Base-by-base conservation (phyloP, 306 rosid genomes). In the Quercus bicolor region DNA sequence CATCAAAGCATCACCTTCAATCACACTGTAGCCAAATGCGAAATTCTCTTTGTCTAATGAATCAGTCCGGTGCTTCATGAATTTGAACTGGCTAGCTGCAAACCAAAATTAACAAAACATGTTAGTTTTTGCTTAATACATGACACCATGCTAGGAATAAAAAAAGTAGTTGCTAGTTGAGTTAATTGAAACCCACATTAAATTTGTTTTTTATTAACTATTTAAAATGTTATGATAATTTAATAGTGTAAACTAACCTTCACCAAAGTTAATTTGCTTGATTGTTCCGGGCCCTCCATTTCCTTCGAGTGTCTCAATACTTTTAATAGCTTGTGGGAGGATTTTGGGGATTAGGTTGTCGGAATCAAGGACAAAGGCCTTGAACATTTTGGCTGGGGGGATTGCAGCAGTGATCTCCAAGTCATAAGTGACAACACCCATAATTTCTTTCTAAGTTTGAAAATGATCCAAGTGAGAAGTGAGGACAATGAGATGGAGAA, bases 271-370 rank as follows among this genome's bases (percentile, higher is more conserved):
- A 28, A 85, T 73, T 59, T 83, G 75, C 68, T 75, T 83, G 60
- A 87, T 82, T 74, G 88, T 71, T 83, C 91, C 94, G 8, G 85
- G 82, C 0, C 87, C 90, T 1, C 91, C 90, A 77, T 88, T 53
- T 59, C 89, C 89, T 73, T 85, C 79, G n/a, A 88, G 3, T 29
- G 55, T 66, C 72, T 89, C 88, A 0, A 19, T 24, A 33, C 45
- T 73, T 52, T 76, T 3, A 9, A 79, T n/a, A 52, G 83, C 66
- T 1, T 72, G 24, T 1, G 85, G 77, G 0, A 66, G 72, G 56
- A 84, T 68, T 76, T 85, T 88, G 1, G 89, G 83, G 48, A 79
- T n/a, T 28, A 85, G 81, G 18, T 29, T 69, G 76, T 28, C 76
- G 14, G 73, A 68, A 24, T 86, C 86, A 11, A 78, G 74, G 1